Conservation (phyloP, 2,329 filamentous ascomycete genomes). For the Fusarium lateritium region DNA sequence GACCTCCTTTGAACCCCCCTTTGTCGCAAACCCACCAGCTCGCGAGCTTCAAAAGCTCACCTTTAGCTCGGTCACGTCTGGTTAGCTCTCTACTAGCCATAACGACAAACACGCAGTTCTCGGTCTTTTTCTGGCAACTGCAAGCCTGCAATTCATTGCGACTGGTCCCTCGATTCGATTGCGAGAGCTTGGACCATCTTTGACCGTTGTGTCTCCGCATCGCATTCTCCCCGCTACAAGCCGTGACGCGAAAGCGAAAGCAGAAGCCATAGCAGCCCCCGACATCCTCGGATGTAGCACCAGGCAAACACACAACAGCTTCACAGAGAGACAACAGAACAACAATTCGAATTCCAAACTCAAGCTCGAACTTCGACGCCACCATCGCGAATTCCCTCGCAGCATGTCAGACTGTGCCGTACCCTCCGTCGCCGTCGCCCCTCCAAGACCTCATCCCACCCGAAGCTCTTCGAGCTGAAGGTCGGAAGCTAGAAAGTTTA, state of each 20-base stretch:
- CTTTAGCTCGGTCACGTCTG: conserved; percentile 25
- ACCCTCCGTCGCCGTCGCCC: conserved; percentile 36
- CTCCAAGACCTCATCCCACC: conserved; percentile 38
- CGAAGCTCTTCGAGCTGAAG: conserved; percentile 39
- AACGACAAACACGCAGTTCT: conserved; percentile 11
- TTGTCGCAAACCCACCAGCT: conserved; percentile 16
- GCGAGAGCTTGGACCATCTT: conserved; percentile 27
- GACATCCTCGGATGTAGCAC: conserved; percentile 9
- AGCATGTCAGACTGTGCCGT: conserved; percentile 49
- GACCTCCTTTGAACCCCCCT: conserved; percentile 23
- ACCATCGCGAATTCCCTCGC: conserved; percentile 34
- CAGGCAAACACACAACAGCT: conserved; percentile 5
- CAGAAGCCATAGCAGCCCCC: conserved; percentile 21
- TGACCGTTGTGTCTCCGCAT: conserved; percentile 29
- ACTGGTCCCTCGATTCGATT: conserved; percentile 15
- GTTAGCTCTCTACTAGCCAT: conserved; percentile 21
- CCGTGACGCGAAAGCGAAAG: conserved; percentile 31
- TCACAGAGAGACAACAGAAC: conserved; percentile 1
- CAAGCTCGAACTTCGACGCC: conserved; percentile 29
- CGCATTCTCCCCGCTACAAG: conserved; percentile 35
- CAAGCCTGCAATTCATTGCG: conserved; percentile 5
- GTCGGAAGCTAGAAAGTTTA: conserved; percentile 21
- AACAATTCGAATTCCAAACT: conserved; percentile 14
- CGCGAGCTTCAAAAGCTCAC: conserved; percentile 27
- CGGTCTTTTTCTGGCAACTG: neutral